Percentiles rank a stretch among this genome's conserved stretches.
Evolutionary conservation across 179 eudicot genomes (phyloP).

Genomic region (Nepenthes alata): DNA sequence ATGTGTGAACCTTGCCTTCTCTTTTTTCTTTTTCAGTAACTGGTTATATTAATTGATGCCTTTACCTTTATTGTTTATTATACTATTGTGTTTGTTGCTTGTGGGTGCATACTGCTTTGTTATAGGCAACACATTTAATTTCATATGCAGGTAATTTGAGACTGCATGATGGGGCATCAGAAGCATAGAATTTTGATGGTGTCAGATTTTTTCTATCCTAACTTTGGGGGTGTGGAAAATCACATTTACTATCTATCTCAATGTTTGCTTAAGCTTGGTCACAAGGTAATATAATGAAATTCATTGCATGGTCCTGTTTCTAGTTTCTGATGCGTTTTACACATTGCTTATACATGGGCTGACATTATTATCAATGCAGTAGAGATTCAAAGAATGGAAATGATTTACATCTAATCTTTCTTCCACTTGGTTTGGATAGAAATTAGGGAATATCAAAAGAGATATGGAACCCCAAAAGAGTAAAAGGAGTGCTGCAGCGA

Average conservation of each 20-base stretch:
- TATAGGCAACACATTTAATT: neutral
- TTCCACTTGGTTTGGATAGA: too few relatives aligned
- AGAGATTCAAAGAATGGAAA: too few relatives aligned
- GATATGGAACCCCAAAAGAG: too few relatives aligned
- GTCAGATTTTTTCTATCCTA: slow-evolving; percentile 90
- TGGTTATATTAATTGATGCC: too few relatives aligned
- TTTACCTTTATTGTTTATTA: too few relatives aligned
- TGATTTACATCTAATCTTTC: too few relatives aligned
- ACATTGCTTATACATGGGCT: slow-evolving; percentile 1
- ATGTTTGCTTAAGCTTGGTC: slow-evolving; percentile 86
- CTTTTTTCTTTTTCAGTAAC: too few relatives aligned
- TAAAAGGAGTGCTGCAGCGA: too few relatives aligned
- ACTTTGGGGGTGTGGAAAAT: slow-evolving; percentile 94
- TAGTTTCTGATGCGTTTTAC: neutral
- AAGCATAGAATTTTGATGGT: slow-evolving; percentile 77
- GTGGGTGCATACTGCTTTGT: neutral
- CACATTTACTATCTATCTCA: slow-evolving; percentile 92
- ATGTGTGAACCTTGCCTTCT: too few relatives aligned
- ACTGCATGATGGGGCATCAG: slow-evolving; percentile 27
- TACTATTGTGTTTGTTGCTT: too few relatives aligned
- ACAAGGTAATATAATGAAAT: slow-evolving; percentile 43
- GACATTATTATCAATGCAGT: neutral
- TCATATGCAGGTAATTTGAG: slow-evolving; percentile 3
- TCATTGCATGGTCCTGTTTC: neutral
- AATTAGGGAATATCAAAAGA: too few relatives aligned